Evolutionary conservation across 306 rosid species (phyloP), one percentile per base, ranked within the genome.

Genomic region (Crotalaria pallida): DNA sequence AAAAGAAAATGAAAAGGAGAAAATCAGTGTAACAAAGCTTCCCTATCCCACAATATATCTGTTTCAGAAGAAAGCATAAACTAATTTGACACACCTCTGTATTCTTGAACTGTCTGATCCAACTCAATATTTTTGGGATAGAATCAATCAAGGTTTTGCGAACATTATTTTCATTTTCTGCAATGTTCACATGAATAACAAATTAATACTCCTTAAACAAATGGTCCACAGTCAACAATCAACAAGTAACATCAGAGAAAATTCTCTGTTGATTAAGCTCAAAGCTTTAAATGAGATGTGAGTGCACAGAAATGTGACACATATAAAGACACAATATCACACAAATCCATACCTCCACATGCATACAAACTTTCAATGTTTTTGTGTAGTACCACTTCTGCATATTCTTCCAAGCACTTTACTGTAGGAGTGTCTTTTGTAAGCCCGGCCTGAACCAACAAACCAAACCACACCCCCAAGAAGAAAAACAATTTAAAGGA

Each of bases 311-410:
- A 50, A 17, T 21, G 16, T 36, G 13, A 45, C 29, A 23, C 29
- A 58, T 10, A 27, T 52, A 67, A 7, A 53, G 33, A 66, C 44
- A 73, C 38, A 27, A 58, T 22, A 49, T 16, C 61, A 40, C 11
- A 65, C 34, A 60, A 56, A 31, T 50, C 38, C 53, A 57, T 58
- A 93, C 98, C 98, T 88, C 89, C 92, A 64, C 96, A 90, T 29
- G 97, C 97, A 87, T 88, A 93, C 59, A 93, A 76, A 76, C 87
- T 90, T 82, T 93, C 98, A 43, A 88, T 72, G 79, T 86, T 87
- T 75, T 76, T 79, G 57, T 79, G 85, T 34, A 93, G 82, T 62
- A 83, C 94, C 56, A 53, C 74, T 58, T 84, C 74, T 45, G 94
- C 79, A 55, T 81, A 83, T 79, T 83, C 87, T 84, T 93, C 85